Base-by-base conservation (phyloP, 805 yeast genomes). In the Monosporozyma yasuniensis region DNA sequence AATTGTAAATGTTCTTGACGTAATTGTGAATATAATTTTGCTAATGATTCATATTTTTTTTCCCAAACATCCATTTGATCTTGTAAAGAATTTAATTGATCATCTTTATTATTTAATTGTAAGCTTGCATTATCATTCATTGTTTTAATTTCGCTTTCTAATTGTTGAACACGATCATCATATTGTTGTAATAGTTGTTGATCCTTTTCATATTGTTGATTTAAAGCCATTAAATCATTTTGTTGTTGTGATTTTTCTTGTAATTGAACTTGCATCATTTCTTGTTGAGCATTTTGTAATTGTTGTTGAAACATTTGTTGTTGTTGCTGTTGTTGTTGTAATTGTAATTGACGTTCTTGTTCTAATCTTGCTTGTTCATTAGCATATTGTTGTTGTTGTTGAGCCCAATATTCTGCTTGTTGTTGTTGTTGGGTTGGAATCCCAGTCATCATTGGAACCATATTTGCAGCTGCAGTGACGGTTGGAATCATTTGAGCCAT, bases 1-100 rank as follows among this genome's bases (percentile, higher is more conserved):
- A 89, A 69, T 54, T 82, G 84, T 60, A 90, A 74, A 63, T 90
- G 96, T 67, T 90, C 97, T 67, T 87, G 95, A 62, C 97, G 83
- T 57, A 90, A 73, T 68, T 89, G 96, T 1, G 95, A 83, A 66
- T 90, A 90, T 55, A 90, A 73, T 61, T 87, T 87, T 5, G 96
- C 96, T 54, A 90, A 74, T 0, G 93, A 77, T 61, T 89, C 96
- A 67, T 90, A 90, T 70, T 90, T 90, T 48, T 78, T 79, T 54
- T 86, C 80, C 96, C 96, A 90, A 53, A 78, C 76, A 25, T 66
- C 71, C 41, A 85, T 75, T 66, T 89, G 96, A 48, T 86, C 90
- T 59, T 84, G 88, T 44, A 87, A 64, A 48, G 76, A 73, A 48
- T 67, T 74, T 44, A 86, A 69, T 59, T 83, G 82, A 54, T 87